Conservation (phyloP, 345 rosid species). For the Bruguiera gymnorhiza region DNA sequence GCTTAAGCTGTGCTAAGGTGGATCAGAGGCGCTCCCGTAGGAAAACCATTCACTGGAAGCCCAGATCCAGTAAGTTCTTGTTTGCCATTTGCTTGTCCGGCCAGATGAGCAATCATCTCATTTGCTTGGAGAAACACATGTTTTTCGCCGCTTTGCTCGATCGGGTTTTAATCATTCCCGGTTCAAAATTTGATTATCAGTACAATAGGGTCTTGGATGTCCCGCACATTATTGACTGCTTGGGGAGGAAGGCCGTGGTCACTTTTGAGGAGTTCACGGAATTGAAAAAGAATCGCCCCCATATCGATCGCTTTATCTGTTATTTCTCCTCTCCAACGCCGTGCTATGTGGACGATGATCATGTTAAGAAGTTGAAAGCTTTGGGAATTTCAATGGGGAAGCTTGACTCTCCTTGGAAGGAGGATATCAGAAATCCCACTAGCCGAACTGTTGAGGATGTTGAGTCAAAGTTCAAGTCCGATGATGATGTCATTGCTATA, state of each 20-base stretch:
- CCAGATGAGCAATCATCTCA: constrained; percentile 94
- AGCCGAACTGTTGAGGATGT: constrained; percentile 63
- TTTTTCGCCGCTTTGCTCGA: constrained; percentile 73
- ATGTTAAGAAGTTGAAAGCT: constrained; percentile 60
- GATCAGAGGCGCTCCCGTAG: constrained; percentile 41
- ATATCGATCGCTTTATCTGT: constrained; percentile 62
- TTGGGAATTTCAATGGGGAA: constrained; percentile 73
- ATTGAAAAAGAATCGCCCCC: constrained; percentile 48
- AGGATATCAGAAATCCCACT: constrained; percentile 62
- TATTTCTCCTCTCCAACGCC: constrained; percentile 68
- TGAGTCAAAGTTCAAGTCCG: constrained; percentile 50
- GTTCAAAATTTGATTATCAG: constrained; percentile 64
- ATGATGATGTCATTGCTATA: constrained; percentile 74
- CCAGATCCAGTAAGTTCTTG: constrained; percentile 52
- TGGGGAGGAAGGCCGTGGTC: constrained; percentile 62
- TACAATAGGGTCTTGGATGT: constrained; percentile 68
- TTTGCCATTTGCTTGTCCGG: constrained; percentile 80
- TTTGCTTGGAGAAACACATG: constrained; percentile 92
- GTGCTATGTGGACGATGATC: constrained; percentile 78
- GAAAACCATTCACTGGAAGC: constrained; percentile 73
- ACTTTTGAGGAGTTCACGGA: constrained; percentile 70
- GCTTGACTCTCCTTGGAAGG: constrained; percentile 74
- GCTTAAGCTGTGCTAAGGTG: constrained; percentile 42
- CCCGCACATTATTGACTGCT: constrained; percentile 62
- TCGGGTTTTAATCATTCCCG: constrained; percentile 70